phyloP scores from a whole-genome alignment of 139 green algal genomes.

The Chlorella vulgaris region DNA sequence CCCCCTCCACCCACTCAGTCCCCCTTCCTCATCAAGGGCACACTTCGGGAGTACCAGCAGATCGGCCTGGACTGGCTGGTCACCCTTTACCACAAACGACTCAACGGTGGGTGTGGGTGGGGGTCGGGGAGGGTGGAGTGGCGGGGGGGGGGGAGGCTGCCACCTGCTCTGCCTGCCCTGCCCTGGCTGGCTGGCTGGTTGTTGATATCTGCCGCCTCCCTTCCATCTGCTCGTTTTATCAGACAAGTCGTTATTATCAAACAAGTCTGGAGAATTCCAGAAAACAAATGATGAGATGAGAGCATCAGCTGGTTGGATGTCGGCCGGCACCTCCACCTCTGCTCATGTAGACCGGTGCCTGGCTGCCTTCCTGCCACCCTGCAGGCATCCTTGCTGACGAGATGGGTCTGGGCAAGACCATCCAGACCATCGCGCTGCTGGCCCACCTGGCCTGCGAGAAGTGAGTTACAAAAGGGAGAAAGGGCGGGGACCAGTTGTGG shows the following conservation, averaged over 20 bases:
- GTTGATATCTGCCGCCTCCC: not conserved
- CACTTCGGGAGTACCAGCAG: slow-evolving; percentile 95
- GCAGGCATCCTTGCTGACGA: slow-evolving; percentile 93
- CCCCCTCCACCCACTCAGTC: slow-evolving; percentile 42
- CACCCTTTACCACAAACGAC: slow-evolving; percentile 85
- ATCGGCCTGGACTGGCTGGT: slow-evolving; percentile 97
- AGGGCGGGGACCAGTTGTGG: no score
- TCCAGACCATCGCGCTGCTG: slow-evolving; percentile 95
- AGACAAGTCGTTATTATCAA: no score
- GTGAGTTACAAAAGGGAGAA: no score
- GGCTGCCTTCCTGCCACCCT: no score
- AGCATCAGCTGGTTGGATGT: no score
- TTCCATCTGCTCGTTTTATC: no score
- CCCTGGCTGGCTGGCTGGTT: not conserved
- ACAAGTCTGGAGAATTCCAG: no score
- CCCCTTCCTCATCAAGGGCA: slow-evolving; percentile 93
- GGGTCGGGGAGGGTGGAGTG: not conserved
- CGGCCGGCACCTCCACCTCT: no score
- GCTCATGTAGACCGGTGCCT: no score
- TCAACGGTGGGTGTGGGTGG: slow-evolving; percentile 75
- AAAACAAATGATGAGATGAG: no score
- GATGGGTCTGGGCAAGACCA: slow-evolving; percentile 92
- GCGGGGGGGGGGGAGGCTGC: no score
- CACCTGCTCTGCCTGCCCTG: not conserved
- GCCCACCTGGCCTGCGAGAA: no score